phyloP scores from a whole-genome alignment of 345 rosid species.

The Dovyalis caffra region DNA sequence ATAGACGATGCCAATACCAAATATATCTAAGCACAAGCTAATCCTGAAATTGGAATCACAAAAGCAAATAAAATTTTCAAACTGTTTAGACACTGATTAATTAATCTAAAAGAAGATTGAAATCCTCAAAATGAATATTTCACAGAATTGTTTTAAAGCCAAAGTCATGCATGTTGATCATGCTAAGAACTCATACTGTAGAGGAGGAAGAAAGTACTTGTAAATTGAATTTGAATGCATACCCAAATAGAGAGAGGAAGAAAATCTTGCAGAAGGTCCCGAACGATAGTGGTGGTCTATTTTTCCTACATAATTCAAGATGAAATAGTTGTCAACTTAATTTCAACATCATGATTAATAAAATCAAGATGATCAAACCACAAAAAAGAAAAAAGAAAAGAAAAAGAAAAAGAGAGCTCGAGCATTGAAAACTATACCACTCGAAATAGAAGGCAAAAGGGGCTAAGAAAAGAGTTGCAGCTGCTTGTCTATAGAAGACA shows the following conservation, averaged over 20 bases:
- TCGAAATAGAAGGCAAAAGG: conserved; percentile 71
- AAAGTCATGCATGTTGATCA: no score
- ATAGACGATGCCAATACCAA: conserved; percentile 70
- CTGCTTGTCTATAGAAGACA: conserved; percentile 80
- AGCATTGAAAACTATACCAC: conserved; percentile 39
- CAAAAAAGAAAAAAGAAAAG: background rate
- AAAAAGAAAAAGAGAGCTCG: background rate
- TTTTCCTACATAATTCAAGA: conserved; percentile 46
- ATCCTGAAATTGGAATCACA: conserved; percentile 38
- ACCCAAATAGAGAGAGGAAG: conserved; percentile 74
- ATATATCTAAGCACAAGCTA: conserved; percentile 55
- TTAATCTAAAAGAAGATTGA: background rate
- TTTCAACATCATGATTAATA: background rate
- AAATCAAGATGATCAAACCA: background rate
- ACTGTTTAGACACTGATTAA: background rate
- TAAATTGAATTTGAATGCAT: conserved; percentile 14
- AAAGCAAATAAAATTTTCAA: background rate
- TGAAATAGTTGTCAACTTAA: background rate
- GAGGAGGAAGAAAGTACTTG: background rate
- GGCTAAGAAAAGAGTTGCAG: conserved; percentile 65
- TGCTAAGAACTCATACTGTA: no score
- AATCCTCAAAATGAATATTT: background rate
- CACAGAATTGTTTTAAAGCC: no score
- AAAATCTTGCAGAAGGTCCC: conserved; percentile 74
- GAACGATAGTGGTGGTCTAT: conserved; percentile 62